These are phyloP conservation scores for Trichoderma breve DNA, from an alignment of 2,329 filamentous ascomycete species.

Conservation along the genomic window DNA sequence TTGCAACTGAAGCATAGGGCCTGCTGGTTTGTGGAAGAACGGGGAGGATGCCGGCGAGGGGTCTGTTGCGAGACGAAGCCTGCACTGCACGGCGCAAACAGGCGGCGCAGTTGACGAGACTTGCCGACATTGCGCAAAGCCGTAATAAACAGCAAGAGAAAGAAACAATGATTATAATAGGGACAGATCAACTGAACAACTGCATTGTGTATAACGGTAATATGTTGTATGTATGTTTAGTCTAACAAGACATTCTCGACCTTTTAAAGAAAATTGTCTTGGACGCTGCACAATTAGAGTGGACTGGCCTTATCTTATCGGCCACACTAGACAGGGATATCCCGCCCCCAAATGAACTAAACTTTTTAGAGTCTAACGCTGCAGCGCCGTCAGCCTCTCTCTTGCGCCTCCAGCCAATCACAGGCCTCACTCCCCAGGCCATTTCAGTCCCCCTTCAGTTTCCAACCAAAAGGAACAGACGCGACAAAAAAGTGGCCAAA, in stretches of 20 bases:
- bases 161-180: not conserved
- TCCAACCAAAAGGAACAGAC: not conserved
- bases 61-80: constrained; percentile 14
- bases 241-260: too few relatives aligned
- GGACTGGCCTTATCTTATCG: constrained; percentile 17
- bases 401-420: constrained; percentile 2
- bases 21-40: constrained; percentile 21
- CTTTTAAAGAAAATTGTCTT: not conserved
- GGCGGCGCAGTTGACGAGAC: not conserved
- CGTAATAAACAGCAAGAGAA: not conserved
- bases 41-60: not conserved
- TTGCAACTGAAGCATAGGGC: constrained; percentile 20
- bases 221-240: not conserved
- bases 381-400: not conserved
- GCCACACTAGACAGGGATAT: constrained; percentile 7
- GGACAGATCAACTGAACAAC: not conserved
- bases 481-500: not conserved
- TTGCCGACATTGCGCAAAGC: not conserved
- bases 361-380: not conserved
- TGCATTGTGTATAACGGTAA: not conserved
- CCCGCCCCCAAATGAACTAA: not conserved
- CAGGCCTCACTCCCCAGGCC: not conserved
- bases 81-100: constrained; percentile 31
- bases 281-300: not conserved
- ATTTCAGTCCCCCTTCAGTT: constrained; percentile 5